Evolutionary conservation across 768 basidiomycete species (phyloP).

Genomic region (Lactifluus echinatus): DNA sequence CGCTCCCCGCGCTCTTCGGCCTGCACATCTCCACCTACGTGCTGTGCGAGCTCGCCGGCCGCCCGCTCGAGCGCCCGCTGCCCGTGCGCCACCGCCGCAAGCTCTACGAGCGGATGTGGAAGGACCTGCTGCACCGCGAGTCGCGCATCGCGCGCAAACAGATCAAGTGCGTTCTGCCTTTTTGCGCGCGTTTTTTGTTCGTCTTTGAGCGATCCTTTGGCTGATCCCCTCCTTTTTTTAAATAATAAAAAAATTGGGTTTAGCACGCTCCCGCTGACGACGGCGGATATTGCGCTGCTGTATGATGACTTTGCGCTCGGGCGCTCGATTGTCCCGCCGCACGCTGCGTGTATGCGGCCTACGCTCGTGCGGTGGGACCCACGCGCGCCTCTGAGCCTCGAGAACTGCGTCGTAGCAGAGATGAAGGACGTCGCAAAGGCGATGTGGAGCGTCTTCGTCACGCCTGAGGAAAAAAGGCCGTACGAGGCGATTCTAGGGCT

Average conservation of each 20-base stretch:
- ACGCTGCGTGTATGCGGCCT: conserved; percentile 63
- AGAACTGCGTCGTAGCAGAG: conserved; percentile 85
- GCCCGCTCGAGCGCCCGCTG: conserved; percentile 74
- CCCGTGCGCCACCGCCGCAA: conserved; percentile 82
- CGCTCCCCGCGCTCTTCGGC: conserved; percentile 86
- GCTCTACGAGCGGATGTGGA: conserved; percentile 70
- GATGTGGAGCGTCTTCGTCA: conserved; percentile 33
- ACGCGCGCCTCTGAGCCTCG: conserved; percentile 47
- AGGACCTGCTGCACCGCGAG: conserved; percentile 71
- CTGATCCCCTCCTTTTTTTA: no score
- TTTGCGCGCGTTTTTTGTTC: no score
- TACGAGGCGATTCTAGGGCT: conserved; percentile 10
- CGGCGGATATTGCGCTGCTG: conserved; percentile 74
- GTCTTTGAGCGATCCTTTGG: no score
- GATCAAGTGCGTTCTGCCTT: conserved; percentile 41
- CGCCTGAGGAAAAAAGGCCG: neutral
- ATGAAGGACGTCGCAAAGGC: conserved; percentile 65
- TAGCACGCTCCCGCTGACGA: conserved; percentile 71
- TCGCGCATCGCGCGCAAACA: conserved; percentile 48
- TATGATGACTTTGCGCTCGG: conserved; percentile 85
- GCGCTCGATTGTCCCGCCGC: conserved; percentile 71
- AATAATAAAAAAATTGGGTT: no score
- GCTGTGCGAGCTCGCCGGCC: conserved; percentile 74
- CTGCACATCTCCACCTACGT: conserved; percentile 86
- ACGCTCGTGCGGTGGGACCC: conserved; percentile 79